Evolutionary conservation across 306 rosid genomes (phyloP), one percentile per base, ranked within the genome.

Genomic region (Gleditsia sinensis): DNA sequence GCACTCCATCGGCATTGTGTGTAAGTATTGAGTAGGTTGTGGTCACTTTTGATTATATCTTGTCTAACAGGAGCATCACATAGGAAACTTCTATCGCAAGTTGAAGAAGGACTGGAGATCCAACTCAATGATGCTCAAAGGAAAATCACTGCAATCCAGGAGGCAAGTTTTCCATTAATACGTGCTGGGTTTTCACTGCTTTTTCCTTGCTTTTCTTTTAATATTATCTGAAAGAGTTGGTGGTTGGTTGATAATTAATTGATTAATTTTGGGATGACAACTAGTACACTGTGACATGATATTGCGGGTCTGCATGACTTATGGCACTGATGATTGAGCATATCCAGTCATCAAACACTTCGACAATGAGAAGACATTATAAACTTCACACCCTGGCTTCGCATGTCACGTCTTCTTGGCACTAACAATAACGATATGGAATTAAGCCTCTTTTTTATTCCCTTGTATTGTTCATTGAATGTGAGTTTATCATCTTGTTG

Each of bases 111-210:
- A 72, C 77, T 85, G 74, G 90, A 84, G 72, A 65, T 76, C 78
- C 87, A 84, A 83, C 86, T 94, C 71, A 81, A 72, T 27, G 93
- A 90, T 61, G 92, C 97, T 75, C 83, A 94, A 71, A 86, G 77
- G 75, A 92, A 80, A 87, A 84, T 94, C 77, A 73, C 80, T 62
- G 81, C 83, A 46, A 82, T 90, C 46, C 91, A 87, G 6, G 85
- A 88, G 99, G 99, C 83, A 88, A 78, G 93, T 74, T 79, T 66
- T 69, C 51, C 12, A 4, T 65, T 50, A 16, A 61, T 12, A 27
- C 50, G 63, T 51, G 19, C 59, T 20, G 19, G 55, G 40, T 55
- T 76, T 78, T 76, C 14, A 45, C n/a, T 62, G 33, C 67, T 33
- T 59, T 69, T 23, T 34, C 48, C 48, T 19, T 59, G 57, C 68